Evolutionary conservation across 164 flowering plant species (phyloP), one percentile per base, ranked within the genome.

Genomic region (Piper longum): DNA sequence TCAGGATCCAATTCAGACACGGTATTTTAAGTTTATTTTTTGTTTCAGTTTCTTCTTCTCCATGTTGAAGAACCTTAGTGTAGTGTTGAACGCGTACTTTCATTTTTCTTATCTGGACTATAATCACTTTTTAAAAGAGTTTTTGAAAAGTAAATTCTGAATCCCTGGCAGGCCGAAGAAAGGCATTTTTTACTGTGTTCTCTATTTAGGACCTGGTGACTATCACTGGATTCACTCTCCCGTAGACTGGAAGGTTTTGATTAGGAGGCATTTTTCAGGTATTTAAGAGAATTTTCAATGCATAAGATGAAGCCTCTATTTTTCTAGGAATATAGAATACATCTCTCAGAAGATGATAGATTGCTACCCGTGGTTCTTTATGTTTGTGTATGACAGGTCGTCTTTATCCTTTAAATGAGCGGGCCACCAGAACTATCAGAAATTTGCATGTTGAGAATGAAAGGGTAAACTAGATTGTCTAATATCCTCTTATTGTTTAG

Each of bases 211-310:
- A 74, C 97, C 85, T 62, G 99, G 99, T 63, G 96, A 93, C 70
- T 93, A 88, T 71, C 99, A 93, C 71, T 83, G 95, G 42, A 71
- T 93, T 68, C 99, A 93, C 74, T 84, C 97, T 56, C 99, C 99
- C 55, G 82, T 74, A 74, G 90, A 93, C 73, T 93, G 97, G 95
- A 77, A 83, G 57, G 71, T 90, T 70, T 73, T 82, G 69, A 77
- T 77, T 57, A 86, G 97, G 5, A 83, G 96, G 51, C 99, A 93
- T 73, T 90, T 90, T 77, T 73, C 97, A 71, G 99, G 99, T 88
- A 77, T 64, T 56, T 66, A 58, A 48, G 52, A 16, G 4, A 17
- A 56, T 3, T 26, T 16, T 17, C 16, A 16, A 5, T 56, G 8
- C 17, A 4, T 16, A 56, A 26, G 59, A 7, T 56, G 59, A 17